Conservation (phyloP, 371 early-diverging fungal genomes). For the Syncephalastrum contaminatum region DNA sequence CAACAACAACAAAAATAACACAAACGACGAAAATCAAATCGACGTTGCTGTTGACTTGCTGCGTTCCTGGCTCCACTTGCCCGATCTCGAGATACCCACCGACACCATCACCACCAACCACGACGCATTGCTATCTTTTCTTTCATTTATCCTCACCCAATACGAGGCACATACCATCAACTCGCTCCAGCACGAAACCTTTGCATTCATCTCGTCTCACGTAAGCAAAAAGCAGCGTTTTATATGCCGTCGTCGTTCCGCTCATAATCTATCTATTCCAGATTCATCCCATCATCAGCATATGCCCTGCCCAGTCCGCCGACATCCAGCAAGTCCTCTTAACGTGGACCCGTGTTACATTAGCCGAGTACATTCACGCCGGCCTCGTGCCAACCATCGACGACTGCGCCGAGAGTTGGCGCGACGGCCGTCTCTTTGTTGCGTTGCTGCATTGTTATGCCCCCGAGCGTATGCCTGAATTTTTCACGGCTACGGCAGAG, state of each 20-base stretch:
- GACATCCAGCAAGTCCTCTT: constrained; percentile 53
- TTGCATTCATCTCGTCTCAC: constrained; percentile 30
- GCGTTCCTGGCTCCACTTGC: neutral
- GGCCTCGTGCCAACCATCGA: constrained; percentile 44
- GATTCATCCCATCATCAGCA: constrained; percentile 21
- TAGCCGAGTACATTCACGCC: constrained; percentile 55
- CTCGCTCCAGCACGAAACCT: constrained; percentile 17
- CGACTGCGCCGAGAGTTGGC: constrained; percentile 63
- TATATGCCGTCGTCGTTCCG: neutral
- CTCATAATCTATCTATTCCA: constrained; percentile 4
- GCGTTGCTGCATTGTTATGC: constrained; percentile 66
- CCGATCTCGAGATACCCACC: constrained; percentile 1
- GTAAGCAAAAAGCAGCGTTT: constrained; percentile 19
- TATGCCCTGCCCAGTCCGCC: constrained; percentile 21
- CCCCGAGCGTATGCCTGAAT: constrained; percentile 56
- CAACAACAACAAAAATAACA: no score
- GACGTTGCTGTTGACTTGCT: neutral
- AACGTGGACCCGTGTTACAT: constrained; percentile 60
- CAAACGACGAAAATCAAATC: no score
- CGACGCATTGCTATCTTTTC: constrained; percentile 7
- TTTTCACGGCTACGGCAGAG: constrained; percentile 13
- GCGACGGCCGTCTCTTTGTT: constrained; percentile 63
- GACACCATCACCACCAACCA: constrained; percentile 3
- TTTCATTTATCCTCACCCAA: constrained; percentile 36
- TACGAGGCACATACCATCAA: constrained; percentile 28